These are phyloP conservation scores for Dactylellina cionopaga DNA, from an alignment of 2,329 filamentous ascomycete species.

Conservation along the genomic window DNA sequence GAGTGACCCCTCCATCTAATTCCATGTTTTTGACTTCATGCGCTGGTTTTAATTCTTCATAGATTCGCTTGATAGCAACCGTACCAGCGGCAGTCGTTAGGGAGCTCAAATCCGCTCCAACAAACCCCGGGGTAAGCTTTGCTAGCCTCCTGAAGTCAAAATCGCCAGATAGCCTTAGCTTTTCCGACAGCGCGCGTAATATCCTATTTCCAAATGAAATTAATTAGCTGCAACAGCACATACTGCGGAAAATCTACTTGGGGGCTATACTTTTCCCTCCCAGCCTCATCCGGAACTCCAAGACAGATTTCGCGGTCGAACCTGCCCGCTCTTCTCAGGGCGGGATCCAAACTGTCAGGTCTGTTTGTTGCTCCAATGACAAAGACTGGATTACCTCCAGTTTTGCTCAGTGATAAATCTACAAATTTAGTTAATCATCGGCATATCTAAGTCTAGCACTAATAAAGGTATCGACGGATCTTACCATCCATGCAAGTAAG, in stretches of 20 bases:
- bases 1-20: slow-evolving; percentile 16
- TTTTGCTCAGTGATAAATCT: slow-evolving; percentile 74
- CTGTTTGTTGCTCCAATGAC: slow-evolving; percentile 91
- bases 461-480: neutral
- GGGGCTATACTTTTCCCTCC: slow-evolving; percentile 75
- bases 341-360: slow-evolving; percentile 84
- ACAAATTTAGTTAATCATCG: neutral
- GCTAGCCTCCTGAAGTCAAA: slow-evolving; percentile 80
- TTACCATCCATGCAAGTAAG: slow-evolving; percentile 81
- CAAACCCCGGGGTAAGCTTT: slow-evolving; percentile 88
- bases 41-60: slow-evolving; percentile 68
- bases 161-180: slow-evolving; percentile 72
- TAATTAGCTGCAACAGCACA: too few species aligned
- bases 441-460: neutral
- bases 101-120: slow-evolving; percentile 86
- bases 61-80: slow-evolving; percentile 71
- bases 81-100: slow-evolving; percentile 73
- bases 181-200: slow-evolving; percentile 75
- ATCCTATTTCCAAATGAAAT: slow-evolving; percentile 64
- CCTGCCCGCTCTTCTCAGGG: slow-evolving; percentile 75
- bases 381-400: slow-evolving; percentile 80
- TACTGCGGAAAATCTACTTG: neutral
- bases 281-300: slow-evolving; percentile 81
- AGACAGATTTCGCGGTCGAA: slow-evolving; percentile 89
- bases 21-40: slow-evolving; percentile 55